phyloP scores from a whole-genome alignment of 768 basidiomycete genomes.

The Hygrocybe coccinea region DNA sequence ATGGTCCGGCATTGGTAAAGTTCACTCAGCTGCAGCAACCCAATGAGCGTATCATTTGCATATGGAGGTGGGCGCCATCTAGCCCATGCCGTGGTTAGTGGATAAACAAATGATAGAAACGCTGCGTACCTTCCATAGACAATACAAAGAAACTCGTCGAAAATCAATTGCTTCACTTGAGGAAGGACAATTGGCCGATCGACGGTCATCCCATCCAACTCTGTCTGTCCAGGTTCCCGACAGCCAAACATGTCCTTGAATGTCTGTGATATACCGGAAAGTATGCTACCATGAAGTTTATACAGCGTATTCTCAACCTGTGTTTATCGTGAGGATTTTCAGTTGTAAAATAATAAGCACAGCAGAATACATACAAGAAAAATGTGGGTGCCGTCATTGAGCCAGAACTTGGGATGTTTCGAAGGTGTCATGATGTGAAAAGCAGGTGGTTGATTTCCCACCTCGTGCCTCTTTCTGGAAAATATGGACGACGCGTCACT shows the following conservation, averaged over 20 bases:
- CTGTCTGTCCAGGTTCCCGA: background rate
- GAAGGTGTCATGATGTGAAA: background rate
- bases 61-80: background rate
- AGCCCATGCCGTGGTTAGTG: background rate
- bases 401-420: background rate
- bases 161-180: background rate
- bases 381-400: background rate
- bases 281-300: background rate
- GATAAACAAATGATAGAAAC: background rate
- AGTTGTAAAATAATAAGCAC: background rate
- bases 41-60: background rate
- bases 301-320: conserved; percentile 3
- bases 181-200: background rate
- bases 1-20: background rate
- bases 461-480: background rate
- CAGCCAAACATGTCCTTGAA: conserved; percentile 1
- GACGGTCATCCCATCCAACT: background rate
- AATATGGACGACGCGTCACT: background rate
- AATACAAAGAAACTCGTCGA: background rate
- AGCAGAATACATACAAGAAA: background rate
- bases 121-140: conserved; percentile 3
- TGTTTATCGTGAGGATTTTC: background rate
- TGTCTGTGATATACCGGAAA: background rate
- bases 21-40: background rate
- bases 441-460: background rate